Conservation (phyloP, 176 grass and related monocot species). For the Rhynchospora tenuis region DNA sequence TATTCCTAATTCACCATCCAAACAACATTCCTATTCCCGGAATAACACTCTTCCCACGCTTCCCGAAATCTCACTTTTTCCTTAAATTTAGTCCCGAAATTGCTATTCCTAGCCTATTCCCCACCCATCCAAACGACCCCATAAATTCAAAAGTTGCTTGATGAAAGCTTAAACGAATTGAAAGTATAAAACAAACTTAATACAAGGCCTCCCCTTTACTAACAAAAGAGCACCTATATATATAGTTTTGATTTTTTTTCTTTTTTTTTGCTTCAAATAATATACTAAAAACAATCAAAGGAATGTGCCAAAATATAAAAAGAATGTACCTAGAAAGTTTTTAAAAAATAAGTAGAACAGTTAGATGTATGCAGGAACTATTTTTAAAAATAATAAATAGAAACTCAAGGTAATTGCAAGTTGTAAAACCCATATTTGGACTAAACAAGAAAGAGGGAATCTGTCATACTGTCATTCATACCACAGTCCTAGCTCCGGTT, state of each 20-base stretch:
- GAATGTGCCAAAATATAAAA: neutral
- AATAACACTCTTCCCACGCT: too few species aligned
- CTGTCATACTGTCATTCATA: constrained; percentile 1
- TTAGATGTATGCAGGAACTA: neutral
- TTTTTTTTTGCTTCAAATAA: neutral
- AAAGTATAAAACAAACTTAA: neutral
- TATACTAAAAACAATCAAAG: neutral
- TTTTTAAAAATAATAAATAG: neutral
- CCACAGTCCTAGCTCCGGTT: constrained; percentile 3
- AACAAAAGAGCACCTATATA: neutral
- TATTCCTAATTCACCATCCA: too few species aligned
- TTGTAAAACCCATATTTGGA: neutral
- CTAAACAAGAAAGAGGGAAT: neutral
- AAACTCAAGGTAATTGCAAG: neutral
- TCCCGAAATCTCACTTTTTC: too few species aligned
- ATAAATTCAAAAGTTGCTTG: too few species aligned
- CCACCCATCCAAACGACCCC: too few species aligned
- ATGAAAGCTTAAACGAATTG: too few species aligned
- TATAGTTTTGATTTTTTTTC: neutral
- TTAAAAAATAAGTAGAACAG: neutral
- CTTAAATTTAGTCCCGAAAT: too few species aligned
- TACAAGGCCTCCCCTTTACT: neutral
- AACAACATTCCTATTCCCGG: too few species aligned
- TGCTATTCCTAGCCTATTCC: too few species aligned
- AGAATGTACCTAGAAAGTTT: too few species aligned